Conservation (phyloP, 169 alveolate genomes). For the Perkinsus olseni region DNA sequence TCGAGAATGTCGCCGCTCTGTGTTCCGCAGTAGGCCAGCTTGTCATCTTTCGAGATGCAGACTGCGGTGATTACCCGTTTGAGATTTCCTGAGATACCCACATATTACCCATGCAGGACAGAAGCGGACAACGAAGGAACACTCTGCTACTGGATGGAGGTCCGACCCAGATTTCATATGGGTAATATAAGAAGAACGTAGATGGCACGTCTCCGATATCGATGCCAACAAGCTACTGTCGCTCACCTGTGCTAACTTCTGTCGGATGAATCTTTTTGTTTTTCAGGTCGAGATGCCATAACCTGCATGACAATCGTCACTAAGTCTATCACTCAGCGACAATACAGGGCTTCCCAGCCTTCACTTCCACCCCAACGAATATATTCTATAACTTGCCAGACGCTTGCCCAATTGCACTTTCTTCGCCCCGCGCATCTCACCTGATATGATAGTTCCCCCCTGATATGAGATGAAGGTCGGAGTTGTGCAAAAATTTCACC, state of each 20-base stretch:
- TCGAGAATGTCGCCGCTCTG: constrained; percentile 77
- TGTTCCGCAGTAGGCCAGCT: constrained; percentile 73
- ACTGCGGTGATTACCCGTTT: constrained; percentile 57
- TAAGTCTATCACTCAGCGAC: no score
- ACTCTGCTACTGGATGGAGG: neutral
- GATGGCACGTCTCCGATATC: no score
- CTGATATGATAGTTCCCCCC: constrained; percentile 68
- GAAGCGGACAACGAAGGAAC: neutral
- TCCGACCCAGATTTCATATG: neutral
- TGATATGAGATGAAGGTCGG: constrained; percentile 57
- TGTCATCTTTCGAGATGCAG: constrained; percentile 63
- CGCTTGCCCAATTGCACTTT: no score
- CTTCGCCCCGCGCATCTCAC: neutral
- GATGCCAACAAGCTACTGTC: no score
- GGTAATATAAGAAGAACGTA: no score
- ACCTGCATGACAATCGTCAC: neutral
- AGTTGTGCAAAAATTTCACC: constrained; percentile 57
- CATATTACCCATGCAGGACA: neutral
- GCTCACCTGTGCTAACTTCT: constrained; percentile 10
- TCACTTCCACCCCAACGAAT: no score
- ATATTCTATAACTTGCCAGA: no score
- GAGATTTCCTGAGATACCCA: constrained; percentile 56
- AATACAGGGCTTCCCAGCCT: no score
- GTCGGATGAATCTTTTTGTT: constrained; percentile 49
- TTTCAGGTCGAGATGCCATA: constrained; percentile 48